Base-by-base conservation (phyloP, 192 early-diverging fungal genomes). In the Mortierella antarctica region DNA sequence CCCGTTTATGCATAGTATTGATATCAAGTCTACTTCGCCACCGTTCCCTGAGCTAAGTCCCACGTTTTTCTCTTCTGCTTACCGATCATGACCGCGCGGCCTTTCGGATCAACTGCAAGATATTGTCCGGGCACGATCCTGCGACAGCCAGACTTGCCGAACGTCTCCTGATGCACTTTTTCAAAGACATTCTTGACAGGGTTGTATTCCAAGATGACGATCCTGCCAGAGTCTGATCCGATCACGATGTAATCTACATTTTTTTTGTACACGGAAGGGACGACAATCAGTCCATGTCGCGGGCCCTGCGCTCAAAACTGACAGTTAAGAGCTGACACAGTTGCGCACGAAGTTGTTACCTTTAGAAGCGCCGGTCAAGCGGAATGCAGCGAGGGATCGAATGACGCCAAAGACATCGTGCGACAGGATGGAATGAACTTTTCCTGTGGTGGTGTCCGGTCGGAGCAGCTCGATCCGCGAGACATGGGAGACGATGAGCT, bases 41-140 rank as follows among this genome's bases (percentile, higher is more conserved):
- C 18, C 31, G 31, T 31, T 31, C 31, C 31, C 31, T 31, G 31
- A 31, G 31, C 1, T 31, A 3, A 31, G 31, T 31, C 31, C 31
- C 31, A 3, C 31, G 31, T 31, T 31, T 31, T 31, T 31, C 31
- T 2, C n/a, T n/a, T n/a, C n/a, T 21, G n/a, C 50, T 53, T 77
- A 85, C 84, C 91, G 52, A 99, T 93, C 95, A 98, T 95, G 20
- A 98, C 92, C 9, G 97, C 96, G 53, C 98, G 89, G 12, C 98
- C 98, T 52, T 95, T 94, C 1, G 98, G 98, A 85, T 99, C 98
- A 10, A 91, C 82, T 6, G 97, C 97, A 44, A 99, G 88, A 61
- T 97, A 99, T 84, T 99, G 95, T 15, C 98, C 98, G 8, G 98
- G 94, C 0, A 98, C 92, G 48, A 93, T 91, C 53, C 98, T 83